A percentile compares a stretch with the other conserved stretches of the same genome.
Evolutionary conservation across 1,284 basidiomycete species (phyloP).

Genomic region (Papiliotrema flavescens): DNA sequence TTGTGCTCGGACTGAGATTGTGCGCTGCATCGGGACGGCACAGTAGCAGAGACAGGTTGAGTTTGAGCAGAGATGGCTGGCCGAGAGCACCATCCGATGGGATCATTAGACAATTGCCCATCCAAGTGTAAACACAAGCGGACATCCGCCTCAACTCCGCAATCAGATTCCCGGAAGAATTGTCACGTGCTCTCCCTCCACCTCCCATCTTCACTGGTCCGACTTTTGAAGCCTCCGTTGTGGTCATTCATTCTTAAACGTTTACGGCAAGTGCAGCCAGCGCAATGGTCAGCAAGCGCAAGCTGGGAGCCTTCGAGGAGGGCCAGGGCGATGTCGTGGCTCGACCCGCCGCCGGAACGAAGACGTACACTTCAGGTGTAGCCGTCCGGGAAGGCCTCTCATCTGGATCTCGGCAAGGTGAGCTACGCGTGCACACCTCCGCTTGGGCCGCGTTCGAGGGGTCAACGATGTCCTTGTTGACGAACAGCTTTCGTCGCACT

Average conservation of each 20-base stretch:
- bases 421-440: conserved; percentile 6
- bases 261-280: too few species aligned
- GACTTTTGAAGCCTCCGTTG: neutral
- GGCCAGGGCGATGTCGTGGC: conserved; percentile 16
- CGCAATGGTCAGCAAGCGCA: conserved; percentile 33
- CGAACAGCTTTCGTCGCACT: conserved; percentile 43
- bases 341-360: conserved; percentile 32
- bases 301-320: conserved; percentile 23
- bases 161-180: neutral
- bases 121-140: too few species aligned
- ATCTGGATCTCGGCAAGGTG: conserved; percentile 40
- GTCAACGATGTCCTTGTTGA: conserved; percentile 2
- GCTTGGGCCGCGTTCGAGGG: neutral
- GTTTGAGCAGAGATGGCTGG: neutral
- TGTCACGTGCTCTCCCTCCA: neutral
- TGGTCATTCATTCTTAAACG: neutral
- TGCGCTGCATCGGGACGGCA: neutral
- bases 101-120: neutral
- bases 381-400: conserved; percentile 41
- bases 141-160: neutral
- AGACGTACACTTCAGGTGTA: conserved; percentile 37
- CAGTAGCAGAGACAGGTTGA: neutral
- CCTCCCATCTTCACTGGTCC: neutral
- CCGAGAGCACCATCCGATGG: neutral
- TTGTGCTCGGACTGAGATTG: too few species aligned